A percentile compares a stretch with the other conserved stretches of the same genome.
Conservation (phyloP, 164 flowering plant species). For the Magnolia changhungtana region DNA sequence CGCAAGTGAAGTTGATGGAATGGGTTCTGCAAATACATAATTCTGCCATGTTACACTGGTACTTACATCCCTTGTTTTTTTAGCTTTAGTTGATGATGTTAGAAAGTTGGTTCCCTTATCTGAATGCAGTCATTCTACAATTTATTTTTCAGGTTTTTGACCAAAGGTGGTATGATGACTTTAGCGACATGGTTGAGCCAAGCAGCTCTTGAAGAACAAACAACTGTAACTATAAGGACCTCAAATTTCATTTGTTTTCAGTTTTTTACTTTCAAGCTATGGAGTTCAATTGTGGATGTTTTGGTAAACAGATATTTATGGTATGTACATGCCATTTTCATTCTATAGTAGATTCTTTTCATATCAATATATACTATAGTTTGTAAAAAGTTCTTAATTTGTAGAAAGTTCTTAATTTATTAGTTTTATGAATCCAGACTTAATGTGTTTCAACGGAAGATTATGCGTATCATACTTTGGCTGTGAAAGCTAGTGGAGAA, state of each 20-base stretch:
- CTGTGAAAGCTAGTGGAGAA: too few species aligned
- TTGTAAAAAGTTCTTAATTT: background rate
- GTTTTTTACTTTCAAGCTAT: too few species aligned
- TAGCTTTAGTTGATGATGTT: background rate
- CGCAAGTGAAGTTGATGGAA: conserved; percentile 88
- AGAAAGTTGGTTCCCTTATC: background rate
- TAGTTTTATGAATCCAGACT: background rate
- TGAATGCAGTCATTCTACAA: conserved; percentile 6
- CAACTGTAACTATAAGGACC: conserved; percentile 41
- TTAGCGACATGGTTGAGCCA: conserved; percentile 84
- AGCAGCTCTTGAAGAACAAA: conserved; percentile 92
- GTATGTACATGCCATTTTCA: too few species aligned
- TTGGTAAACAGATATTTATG: too few species aligned
- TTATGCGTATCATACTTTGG: too few species aligned
- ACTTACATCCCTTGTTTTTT: conserved; percentile 14
- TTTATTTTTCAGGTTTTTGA: conserved; percentile 63
- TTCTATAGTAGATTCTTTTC: too few species aligned
- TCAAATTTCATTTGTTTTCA: too few species aligned
- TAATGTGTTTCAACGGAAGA: too few species aligned
- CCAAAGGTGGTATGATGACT: conserved; percentile 83
- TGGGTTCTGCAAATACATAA: conserved; percentile 79
- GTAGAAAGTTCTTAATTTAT: background rate
- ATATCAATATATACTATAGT: too few species aligned
- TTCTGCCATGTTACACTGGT: conserved; percentile 69
- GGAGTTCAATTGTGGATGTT: too few species aligned